Conservation (phyloP, 1,139 yeast species). For the Yamadazyma mexicana region DNA sequence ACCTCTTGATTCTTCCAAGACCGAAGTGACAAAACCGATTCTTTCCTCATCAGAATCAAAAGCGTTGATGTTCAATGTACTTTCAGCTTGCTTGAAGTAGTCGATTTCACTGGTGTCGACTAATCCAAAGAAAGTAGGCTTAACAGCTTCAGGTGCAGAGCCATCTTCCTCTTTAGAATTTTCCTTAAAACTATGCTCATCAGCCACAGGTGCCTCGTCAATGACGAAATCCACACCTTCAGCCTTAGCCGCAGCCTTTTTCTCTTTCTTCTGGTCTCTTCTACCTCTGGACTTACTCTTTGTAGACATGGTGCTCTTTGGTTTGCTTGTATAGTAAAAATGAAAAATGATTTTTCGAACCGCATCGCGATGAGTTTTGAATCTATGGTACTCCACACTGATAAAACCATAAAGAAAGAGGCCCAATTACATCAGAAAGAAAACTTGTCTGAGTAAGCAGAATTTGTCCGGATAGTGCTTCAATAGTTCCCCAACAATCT, state of each 20-base stretch:
- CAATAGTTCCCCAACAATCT: no score
- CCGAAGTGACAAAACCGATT: constrained; percentile 68
- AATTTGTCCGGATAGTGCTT: no score
- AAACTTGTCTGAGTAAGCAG: no score
- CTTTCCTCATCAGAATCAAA: constrained; percentile 77
- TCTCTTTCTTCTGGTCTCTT: constrained; percentile 51
- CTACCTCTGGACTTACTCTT: constrained; percentile 59
- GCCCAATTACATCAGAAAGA: no score
- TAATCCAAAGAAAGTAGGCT: constrained; percentile 69
- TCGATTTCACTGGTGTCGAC: constrained; percentile 83
- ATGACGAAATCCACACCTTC: constrained; percentile 16
- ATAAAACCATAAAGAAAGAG: neutral
- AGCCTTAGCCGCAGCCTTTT: constrained; percentile 5
- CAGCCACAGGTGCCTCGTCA: constrained; percentile 17
- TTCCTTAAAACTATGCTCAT: constrained; percentile 1
- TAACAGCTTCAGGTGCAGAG: constrained; percentile 7
- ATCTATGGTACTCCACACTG: neutral
- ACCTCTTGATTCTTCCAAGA: constrained; percentile 83
- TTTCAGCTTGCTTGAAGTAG: constrained; percentile 90
- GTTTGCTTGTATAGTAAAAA: neutral
- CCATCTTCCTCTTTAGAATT: constrained; percentile 6
- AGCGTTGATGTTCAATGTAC: constrained; percentile 77
- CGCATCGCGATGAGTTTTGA: constrained; percentile 9
- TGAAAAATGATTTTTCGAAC: constrained; percentile 7
- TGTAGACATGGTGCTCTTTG: constrained; percentile 19